Base-by-base conservation (phyloP, 2,329 filamentous ascomycete species). In the Epichloe bromicola region DNA sequence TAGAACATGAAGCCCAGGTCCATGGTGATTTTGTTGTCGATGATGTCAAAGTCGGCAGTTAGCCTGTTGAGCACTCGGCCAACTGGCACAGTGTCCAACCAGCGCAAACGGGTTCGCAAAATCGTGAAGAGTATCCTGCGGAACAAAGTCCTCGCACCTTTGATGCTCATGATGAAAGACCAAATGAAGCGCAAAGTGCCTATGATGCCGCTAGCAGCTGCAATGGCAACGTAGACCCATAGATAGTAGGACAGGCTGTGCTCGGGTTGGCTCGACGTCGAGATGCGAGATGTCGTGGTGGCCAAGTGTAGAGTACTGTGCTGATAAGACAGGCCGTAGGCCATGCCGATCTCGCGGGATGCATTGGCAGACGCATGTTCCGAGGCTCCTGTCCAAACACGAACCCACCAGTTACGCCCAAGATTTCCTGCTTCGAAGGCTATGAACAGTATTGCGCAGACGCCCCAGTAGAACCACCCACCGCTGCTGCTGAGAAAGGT, bases 41-140 rank as follows among this genome's bases (percentile, higher is more conserved):
- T 77, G 40, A 81, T 75, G 57, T 83, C 80, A 64, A 91, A 89
- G 65, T 91, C 86, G 3, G 83, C 74, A 0, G 85, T 88, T 63
- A 90, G 88, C 2, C 86, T 76, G 66, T 91, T 91, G 19, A 90
- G 70, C 38, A 90, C 79, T 44, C 86, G 78, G 2, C 86, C 86
- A 1, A 88, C 72, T 0, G 87, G 87, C 0, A 88, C 82, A 0
- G 86, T 90, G 61, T 91, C 86, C 38, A 91, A 74, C 84, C 85
- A 89, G 54, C 85, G 74, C n/a, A 90, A 71, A 1, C 85, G 86
- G 5, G 86, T 82, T 17, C 83, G 78, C 3, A 91, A 71, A 11
- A 91, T 74, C 0, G 79, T 74, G 56, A 78, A 80, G 42, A 83
- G 79, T 55, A 89, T 75, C 48, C 75, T 75, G 20, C 79, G 74